These are phyloP conservation scores for Fusarium aywerte DNA, from an alignment of 2,329 filamentous ascomycete species.

Conservation along the genomic window DNA sequence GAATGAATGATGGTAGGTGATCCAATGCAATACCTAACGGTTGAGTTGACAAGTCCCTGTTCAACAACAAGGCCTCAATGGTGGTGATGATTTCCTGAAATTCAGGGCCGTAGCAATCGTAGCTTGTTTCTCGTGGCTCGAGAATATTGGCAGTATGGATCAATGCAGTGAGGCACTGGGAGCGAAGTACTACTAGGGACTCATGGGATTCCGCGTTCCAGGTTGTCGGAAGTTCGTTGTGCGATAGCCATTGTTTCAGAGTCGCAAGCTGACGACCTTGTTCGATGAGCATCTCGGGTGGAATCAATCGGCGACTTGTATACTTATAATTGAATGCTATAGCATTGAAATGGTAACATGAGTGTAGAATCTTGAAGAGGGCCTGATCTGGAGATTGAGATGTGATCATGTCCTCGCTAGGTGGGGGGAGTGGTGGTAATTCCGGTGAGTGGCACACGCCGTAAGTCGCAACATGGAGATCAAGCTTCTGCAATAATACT, in stretches of 20 bases:
- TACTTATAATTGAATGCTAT: conserved; percentile 30
- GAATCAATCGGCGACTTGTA: conserved; percentile 12
- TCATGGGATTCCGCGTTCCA: not conserved
- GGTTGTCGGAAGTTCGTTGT: not conserved
- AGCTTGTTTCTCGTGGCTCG: conserved; percentile 26
- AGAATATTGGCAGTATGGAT: conserved; percentile 18
- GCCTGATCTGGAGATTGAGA: conserved; percentile 11
- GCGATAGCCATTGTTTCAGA: conserved; percentile 31
- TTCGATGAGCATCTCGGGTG: conserved; percentile 37
- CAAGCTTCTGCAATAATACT: conserved; percentile 30
- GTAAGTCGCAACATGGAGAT: conserved; percentile 38
- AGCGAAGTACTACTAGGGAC: conserved; percentile 23
- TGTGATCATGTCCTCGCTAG: not conserved
- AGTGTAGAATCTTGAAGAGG: conserved; percentile 15
- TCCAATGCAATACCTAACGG: fast-evolving
- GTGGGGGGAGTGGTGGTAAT: conserved; percentile 3
- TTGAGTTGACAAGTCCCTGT: not conserved
- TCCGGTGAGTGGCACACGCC: conserved; percentile 17
- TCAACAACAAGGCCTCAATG: not conserved
- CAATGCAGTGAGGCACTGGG: conserved; percentile 30
- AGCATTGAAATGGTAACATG: conserved; percentile 29
- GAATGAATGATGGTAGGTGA: conserved; percentile 6
- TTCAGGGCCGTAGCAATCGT: conserved; percentile 29
- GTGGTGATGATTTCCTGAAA: conserved; percentile 34
- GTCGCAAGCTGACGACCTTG: conserved; percentile 32